Conservation (phyloP, 2,329 filamentous ascomycete species). For the Scytalidium sp. region DNA sequence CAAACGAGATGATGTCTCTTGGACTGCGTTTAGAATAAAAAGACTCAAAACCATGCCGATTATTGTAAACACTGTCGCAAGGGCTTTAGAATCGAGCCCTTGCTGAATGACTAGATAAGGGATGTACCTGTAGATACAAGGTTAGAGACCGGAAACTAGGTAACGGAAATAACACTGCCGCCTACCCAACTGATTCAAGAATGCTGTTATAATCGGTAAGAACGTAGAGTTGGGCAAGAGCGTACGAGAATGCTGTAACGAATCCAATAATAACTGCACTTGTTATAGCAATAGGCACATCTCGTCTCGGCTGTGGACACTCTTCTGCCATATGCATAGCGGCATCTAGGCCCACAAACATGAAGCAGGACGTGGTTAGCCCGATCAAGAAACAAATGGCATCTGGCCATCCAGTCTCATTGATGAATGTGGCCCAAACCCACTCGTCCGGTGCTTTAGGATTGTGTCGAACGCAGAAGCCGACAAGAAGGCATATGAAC, state of each 20-base stretch:
- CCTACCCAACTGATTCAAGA: background rate
- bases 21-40: background rate
- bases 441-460: constrained; percentile 4
- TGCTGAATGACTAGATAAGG: background rate
- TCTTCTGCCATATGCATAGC: constrained; percentile 42
- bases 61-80: background rate
- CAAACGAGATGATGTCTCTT: background rate
- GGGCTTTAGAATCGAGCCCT: background rate
- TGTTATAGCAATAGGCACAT: background rate
- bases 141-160: too few species aligned
- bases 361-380: constrained; percentile 35
- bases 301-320: constrained; percentile 19
- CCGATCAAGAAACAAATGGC: constrained; percentile 44
- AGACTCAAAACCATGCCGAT: background rate
- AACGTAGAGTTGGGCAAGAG: background rate
- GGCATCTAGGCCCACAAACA: constrained; percentile 39
- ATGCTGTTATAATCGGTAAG: background rate
- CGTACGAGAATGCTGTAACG: background rate
- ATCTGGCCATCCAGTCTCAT: constrained; percentile 40
- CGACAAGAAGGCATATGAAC: constrained; percentile 2
- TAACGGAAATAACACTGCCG: too few species aligned
- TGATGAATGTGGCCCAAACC: constrained; percentile 28
- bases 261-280: background rate
- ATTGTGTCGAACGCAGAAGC: background rate
- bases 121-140: background rate